Evolutionary conservation across 176 grass and related monocot genomes (phyloP).

Genomic region (Panicum miliaceum): DNA sequence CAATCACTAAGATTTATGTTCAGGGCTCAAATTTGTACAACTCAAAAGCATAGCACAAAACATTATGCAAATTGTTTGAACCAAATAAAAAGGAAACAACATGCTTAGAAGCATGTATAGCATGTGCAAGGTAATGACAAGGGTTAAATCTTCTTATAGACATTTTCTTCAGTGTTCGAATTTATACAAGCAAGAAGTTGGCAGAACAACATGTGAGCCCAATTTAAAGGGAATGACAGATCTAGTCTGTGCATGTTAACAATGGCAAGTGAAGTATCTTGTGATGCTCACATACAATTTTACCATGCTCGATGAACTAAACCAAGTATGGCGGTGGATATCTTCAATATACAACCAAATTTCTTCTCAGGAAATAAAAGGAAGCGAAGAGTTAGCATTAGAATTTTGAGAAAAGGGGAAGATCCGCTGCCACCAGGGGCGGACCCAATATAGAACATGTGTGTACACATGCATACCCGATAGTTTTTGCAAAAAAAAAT

Average conservation of each 20-base stretch:
- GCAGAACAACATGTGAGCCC: not conserved
- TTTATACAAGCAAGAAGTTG: not conserved
- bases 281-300: not conserved
- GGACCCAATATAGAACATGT: not conserved
- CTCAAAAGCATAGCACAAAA: not conserved
- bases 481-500: not conserved
- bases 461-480: not conserved
- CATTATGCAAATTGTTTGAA: not conserved
- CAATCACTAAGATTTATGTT: not conserved
- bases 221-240: slow-evolving; percentile 17
- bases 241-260: not conserved
- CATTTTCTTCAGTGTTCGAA: not conserved
- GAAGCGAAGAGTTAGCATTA: not conserved
- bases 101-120: not conserved
- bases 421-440: not conserved
- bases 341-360: not conserved
- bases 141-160: not conserved
- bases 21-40: not conserved
- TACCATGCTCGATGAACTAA: not conserved
- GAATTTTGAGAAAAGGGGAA: not conserved
- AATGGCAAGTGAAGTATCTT: not conserved
- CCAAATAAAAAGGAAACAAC: slow-evolving; percentile 3
- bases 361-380: not conserved
- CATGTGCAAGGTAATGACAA: not conserved
- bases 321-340: not conserved